These are phyloP conservation scores for Backusella luteola DNA, from an alignment of 192 early-diverging fungal species.

Conservation along the genomic window DNA sequence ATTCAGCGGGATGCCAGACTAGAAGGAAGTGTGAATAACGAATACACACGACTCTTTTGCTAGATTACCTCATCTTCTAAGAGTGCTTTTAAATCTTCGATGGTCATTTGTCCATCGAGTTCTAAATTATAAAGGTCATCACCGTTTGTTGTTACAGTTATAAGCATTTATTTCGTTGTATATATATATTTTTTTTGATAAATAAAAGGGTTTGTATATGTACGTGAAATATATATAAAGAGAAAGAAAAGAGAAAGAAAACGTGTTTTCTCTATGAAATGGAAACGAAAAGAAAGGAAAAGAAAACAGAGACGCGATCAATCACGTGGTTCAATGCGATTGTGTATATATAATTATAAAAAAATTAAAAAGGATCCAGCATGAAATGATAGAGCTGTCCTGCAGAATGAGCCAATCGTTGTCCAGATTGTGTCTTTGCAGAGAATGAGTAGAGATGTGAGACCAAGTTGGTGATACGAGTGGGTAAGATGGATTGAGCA, in stretches of 20 bases:
- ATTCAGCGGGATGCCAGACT: constrained; percentile 63
- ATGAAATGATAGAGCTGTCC: constrained; percentile 23
- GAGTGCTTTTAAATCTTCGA: constrained; percentile 78
- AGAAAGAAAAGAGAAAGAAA: background rate
- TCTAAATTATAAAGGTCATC: constrained; percentile 66
- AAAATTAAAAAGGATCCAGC: constrained; percentile 26
- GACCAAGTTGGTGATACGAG: background rate
- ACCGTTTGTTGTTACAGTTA: constrained; percentile 55
- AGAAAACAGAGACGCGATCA: background rate
- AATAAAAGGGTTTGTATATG: background rate
- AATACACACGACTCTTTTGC: background rate
- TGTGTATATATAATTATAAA: no score
- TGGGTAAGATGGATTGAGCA: background rate
- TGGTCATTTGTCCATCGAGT: constrained; percentile 70
- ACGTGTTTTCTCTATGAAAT: background rate
- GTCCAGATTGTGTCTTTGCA: background rate
- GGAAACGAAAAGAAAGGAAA: background rate
- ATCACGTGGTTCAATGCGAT: background rate
- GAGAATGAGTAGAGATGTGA: constrained; percentile 13
- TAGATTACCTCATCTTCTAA: constrained; percentile 77
- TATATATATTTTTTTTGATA: background rate
- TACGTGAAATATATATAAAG: background rate
- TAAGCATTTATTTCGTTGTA: constrained; percentile 41
- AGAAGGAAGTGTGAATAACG: background rate
- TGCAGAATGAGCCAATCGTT: constrained; percentile 18